Base-by-base conservation (phyloP, 805 yeast genomes). In the Cyberlindnera xylosilytica region DNA sequence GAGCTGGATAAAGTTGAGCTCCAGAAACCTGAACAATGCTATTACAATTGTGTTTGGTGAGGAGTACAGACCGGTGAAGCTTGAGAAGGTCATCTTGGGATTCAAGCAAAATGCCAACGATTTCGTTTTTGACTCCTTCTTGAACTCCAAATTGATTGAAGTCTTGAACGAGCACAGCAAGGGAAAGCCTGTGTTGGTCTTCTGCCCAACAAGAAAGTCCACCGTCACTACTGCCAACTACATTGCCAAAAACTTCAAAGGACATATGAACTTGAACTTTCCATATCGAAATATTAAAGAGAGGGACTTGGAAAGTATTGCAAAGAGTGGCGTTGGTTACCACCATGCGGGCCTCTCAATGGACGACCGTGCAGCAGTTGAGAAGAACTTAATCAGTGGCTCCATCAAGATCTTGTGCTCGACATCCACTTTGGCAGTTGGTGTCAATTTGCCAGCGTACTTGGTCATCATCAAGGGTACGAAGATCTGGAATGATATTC, bases 381-480 rank as follows among this genome's bases (percentile, higher is more conserved):
- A 79, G 52, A 56, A 58, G 17, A 53, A 60, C 13, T 79, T 76
- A 45, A 55, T 68, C 6, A 53, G 57, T 4, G 79, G 79, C 0
- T 52, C 57, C 4, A 56, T 74, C 6, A 65, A 62, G 44, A 59
- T 75, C 13, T 50, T 79, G n/a, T 5, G 89, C 95, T 0, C 77
- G 1, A 79, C 84, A 0, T 75, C 83, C 1, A 79, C 84, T 0
- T 60, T 79, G 44, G 80, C 84, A 0, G 73, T 76, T 43, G 84
- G 84, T 17, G 78, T 78, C 6, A 79, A 79, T 49, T 58, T 79
- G 20, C 84, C 84, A 4, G 82, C 83, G 0, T 79, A 73, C 53
- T 58, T 78, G 43, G 84, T 78, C 0, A 61, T 79, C 3, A 67
- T 79, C n/a, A 79, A 79, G 46, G 83, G 84, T 1, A 79, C 85